Base-by-base conservation (phyloP, 805 yeast species). In the Lachancea fermentati region DNA sequence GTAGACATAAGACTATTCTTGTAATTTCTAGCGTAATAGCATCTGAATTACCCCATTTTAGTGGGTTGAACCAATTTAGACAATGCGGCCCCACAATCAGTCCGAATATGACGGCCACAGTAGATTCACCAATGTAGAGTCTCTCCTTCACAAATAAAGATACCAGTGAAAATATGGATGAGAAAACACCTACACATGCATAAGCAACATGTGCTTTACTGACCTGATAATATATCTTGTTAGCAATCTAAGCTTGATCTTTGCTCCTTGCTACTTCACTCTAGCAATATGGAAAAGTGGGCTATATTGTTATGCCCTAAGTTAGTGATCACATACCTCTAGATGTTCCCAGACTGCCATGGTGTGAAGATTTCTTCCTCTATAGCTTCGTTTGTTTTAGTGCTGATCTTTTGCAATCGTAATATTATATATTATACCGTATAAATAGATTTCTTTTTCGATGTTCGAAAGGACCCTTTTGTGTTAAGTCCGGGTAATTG, bases 71-170 rank as follows among this genome's bases (percentile, higher is more conserved):
- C 95, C 96, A 85, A 42, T 79, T 65, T 25, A 87, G 64, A 54
- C 86, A 82, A 53, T 84, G 86, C 0, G 97, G 96, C 0, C 97
- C 97, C 6, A 88, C 78, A 15, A 88, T 85, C 8, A 87, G 67
- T 1, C 97, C 97, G 31, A 84, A 83, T 4, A 86, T 69, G 3
- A 91, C 78, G 0, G 96, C 95, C 2, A 86, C 85, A 0, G 93
- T 81, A 4, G 96, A 95, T 62, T 88, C 97, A 48, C 96, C 96
- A 15, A 88, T 81, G 57, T 83, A 88, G 9, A 87, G 71, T 50
- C 77, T 75, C 60, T 88, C 96, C 58, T 88, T 88, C 34, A 87
- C 79, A 53, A 85, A 78, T 19, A 86, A 71, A 0, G 96, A 89
- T 2, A 84, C 75, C 12, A 88, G 69, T 4, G 95, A 85, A 63